A percentile compares a stretch with the other conserved stretches of the same genome.
These are phyloP conservation scores for Globisporangium emineosum DNA, from an alignment of 352 stramenopile genomes.

Conservation along the genomic window DNA sequence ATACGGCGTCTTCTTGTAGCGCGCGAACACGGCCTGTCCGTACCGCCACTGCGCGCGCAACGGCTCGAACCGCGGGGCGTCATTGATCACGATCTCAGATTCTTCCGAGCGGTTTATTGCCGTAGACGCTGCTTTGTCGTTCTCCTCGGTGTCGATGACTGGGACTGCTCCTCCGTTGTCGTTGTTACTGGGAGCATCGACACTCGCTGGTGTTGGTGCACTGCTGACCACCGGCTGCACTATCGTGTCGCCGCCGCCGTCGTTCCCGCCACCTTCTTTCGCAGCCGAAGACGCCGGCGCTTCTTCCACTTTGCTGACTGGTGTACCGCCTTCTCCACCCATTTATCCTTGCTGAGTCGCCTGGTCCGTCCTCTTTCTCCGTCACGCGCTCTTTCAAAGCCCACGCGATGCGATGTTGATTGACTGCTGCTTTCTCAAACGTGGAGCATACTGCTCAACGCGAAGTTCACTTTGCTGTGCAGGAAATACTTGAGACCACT, in stretches of 20 bases:
- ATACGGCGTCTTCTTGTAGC: slow-evolving; percentile 70
- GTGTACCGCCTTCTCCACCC: background rate
- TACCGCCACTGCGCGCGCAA: slow-evolving; percentile 61
- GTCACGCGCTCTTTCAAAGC: background rate
- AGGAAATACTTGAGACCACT: too few species aligned
- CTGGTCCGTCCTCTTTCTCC: background rate
- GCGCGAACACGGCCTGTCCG: slow-evolving; percentile 55
- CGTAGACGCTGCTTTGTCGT: background rate
- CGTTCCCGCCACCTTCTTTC: background rate
- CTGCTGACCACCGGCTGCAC: background rate
- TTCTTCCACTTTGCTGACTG: background rate
- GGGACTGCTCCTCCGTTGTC: background rate
- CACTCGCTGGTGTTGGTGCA: background rate
- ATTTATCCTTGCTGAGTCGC: background rate
- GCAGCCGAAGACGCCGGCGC: background rate
- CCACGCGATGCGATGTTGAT: background rate
- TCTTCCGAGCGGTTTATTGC: background rate
- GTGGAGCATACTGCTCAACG: slow-evolving; percentile 3
- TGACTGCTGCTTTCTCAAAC: background rate
- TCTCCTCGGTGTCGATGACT: background rate
- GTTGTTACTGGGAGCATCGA: background rate
- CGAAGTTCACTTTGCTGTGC: too few species aligned
- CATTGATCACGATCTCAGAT: background rate
- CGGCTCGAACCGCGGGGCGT: slow-evolving; percentile 40
- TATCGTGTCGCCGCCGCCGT: background rate